A percentile compares a stretch with the other conserved stretches of the same genome.
Conservation (phyloP, 2,329 filamentous ascomycete genomes). For the Chaetomiaceae sp. region DNA sequence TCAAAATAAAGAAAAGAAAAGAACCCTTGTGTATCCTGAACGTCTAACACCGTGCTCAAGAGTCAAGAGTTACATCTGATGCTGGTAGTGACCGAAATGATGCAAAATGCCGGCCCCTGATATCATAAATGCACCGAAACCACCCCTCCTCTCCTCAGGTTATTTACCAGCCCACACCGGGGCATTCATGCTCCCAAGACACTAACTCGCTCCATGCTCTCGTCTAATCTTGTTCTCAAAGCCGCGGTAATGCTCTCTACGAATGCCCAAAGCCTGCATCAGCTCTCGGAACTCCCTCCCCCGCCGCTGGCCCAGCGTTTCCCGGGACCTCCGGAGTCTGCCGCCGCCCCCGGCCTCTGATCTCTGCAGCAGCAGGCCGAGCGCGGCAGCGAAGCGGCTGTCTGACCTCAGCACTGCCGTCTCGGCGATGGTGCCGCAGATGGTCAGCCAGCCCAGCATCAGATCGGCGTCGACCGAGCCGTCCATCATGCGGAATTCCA, state of each 20-base stretch:
- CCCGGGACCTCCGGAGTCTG: not conserved
- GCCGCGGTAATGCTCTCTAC: slow-evolving; percentile 7
- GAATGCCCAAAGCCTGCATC: slow-evolving; percentile 21
- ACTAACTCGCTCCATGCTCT: no score
- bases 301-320: slow-evolving; percentile 5
- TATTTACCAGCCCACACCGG: no score
- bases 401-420: slow-evolving; percentile 20
- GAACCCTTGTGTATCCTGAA: no score
- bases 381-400: slow-evolving; percentile 13
- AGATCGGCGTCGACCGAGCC: slow-evolving; percentile 29
- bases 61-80: no score
- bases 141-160: no score
- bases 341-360: not conserved
- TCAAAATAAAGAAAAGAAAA: no score
- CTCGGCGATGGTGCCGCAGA: slow-evolving; percentile 32
- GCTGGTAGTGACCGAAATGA: no score
- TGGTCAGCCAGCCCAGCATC: slow-evolving; percentile 33
- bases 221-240: slow-evolving; percentile 22
- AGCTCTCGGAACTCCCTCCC: slow-evolving; percentile 21
- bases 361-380: slow-evolving; percentile 10
- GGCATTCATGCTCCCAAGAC: no score
- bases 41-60: no score
- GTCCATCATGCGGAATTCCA: slow-evolving; percentile 39
- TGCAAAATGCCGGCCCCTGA: no score
- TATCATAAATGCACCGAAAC: no score